Evolutionary conservation across 371 early-diverging fungal species (phyloP).

Genomic region (Syncephalis fuscata): DNA sequence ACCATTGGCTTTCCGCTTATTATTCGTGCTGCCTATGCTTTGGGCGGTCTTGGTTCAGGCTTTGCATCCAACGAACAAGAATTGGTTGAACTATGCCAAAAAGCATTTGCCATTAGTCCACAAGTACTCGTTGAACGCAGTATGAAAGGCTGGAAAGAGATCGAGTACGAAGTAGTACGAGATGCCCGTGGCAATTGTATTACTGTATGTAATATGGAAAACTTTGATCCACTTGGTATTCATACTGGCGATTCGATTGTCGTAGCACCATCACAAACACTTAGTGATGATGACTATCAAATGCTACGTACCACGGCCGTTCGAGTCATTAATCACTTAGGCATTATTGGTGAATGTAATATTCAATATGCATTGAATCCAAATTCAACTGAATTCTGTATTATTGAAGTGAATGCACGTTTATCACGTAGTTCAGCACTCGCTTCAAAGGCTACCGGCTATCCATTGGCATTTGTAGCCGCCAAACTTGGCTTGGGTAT

Average conservation of each 20-base stretch:
- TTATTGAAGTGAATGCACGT: conserved; percentile 95
- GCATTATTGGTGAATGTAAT: conserved; percentile 95
- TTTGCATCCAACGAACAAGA: conserved; percentile 75
- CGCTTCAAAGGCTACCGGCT: conserved; percentile 94
- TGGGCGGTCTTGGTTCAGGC: conserved; percentile 91
- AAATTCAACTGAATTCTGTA: conserved; percentile 74
- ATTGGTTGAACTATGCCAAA: conserved; percentile 52
- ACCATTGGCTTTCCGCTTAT: conserved; percentile 87
- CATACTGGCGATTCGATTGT: conserved; percentile 97
- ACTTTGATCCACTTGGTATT: conserved; percentile 94
- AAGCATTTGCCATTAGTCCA: conserved; percentile 75
- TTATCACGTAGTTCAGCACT: conserved; percentile 79
- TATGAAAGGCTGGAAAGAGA: conserved; percentile 98
- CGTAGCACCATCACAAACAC: conserved; percentile 87
- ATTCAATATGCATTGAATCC: conserved; percentile 96
- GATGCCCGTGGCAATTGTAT: conserved; percentile 88
- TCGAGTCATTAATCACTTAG: conserved; percentile 64
- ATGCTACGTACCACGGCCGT: conserved; percentile 69
- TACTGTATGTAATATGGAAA: conserved; percentile 97
- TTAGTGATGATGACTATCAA: conserved; percentile 89
- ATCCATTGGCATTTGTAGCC: conserved; percentile 94
- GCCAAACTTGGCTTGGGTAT: conserved; percentile 88
- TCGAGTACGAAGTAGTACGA: conserved; percentile 93
- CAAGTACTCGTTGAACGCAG: conserved; percentile 86
- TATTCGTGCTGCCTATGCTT: conserved; percentile 82